These are phyloP conservation scores for Globisporangium uncinulatum DNA, from an alignment of 352 stramenopile genomes.

Conservation along the genomic window DNA sequence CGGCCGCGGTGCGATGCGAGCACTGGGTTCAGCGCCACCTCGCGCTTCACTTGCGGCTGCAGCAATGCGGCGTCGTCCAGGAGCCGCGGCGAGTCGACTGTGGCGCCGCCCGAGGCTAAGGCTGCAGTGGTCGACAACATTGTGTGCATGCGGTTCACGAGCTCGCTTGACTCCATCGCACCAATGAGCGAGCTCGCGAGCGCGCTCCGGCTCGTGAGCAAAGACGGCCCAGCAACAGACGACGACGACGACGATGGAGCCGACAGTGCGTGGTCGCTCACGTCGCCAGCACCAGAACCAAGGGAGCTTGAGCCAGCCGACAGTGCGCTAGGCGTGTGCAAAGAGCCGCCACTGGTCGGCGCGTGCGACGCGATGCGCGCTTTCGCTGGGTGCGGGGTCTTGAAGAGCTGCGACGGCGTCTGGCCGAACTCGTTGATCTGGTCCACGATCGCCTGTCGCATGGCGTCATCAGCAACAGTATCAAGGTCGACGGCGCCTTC, in stretches of 20 bases:
- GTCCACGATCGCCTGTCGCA: slow-evolving; percentile 83
- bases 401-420: slow-evolving; percentile 93
- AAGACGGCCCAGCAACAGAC: slow-evolving; percentile 10
- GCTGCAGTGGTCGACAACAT: slow-evolving; percentile 40
- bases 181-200: slow-evolving; percentile 47
- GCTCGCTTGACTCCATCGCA: slow-evolving; percentile 48
- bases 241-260: slow-evolving; percentile 9
- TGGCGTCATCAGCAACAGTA: slow-evolving; percentile 43
- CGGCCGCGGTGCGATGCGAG: slow-evolving; percentile 34
- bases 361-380: neutral
- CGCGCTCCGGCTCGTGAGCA: slow-evolving; percentile 19
- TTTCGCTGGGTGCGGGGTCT: slow-evolving; percentile 63
- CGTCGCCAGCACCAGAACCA: neutral
- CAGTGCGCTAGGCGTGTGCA: neutral
- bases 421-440: slow-evolving; percentile 99
- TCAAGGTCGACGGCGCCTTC: slow-evolving; percentile 97
- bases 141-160: slow-evolving; percentile 65
- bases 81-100: slow-evolving; percentile 25
- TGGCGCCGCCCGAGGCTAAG: slow-evolving; percentile 13
- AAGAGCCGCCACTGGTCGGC: neutral
- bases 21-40: slow-evolving; percentile 36
- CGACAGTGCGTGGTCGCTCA: neutral
- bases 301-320: slow-evolving; percentile 2
- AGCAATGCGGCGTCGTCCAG: slow-evolving; percentile 45
- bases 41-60: slow-evolving; percentile 44